These are phyloP conservation scores for Sclerotinia trifoliorum DNA, from an alignment of 2,329 filamentous ascomycete species.

Conservation along the genomic window DNA sequence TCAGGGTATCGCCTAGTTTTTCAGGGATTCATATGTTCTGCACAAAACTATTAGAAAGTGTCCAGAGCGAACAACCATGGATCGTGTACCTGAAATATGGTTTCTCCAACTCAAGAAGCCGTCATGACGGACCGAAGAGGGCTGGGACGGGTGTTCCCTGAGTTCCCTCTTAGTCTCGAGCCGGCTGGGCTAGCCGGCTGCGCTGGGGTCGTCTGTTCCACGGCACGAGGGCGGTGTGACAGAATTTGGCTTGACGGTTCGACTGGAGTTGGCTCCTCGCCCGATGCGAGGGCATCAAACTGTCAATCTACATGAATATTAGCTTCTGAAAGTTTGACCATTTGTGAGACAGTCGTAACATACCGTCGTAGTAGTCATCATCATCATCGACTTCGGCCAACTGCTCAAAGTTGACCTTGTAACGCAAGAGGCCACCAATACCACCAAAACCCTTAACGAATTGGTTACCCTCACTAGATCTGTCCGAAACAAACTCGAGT, in stretches of 20 bases:
- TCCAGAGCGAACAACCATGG: not conserved
- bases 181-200: constrained; percentile 40
- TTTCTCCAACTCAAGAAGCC: constrained; percentile 42
- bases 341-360: constrained; percentile 16
- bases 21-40: constrained; percentile 21
- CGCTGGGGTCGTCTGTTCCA: constrained; percentile 46
- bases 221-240: constrained; percentile 46
- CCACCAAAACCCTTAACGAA: constrained; percentile 99
- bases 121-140: constrained; percentile 68
- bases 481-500: constrained; percentile 95
- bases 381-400: constrained; percentile 87
- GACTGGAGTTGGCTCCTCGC: constrained; percentile 81
- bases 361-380: constrained; percentile 85
- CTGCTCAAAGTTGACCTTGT: constrained; percentile 99
- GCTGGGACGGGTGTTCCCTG: constrained; percentile 55
- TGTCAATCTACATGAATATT: constrained; percentile 67
- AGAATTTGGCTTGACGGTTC: constrained; percentile 44
- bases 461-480: constrained; percentile 97
- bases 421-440: constrained; percentile 93
- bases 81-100: constrained; percentile 21
- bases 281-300: constrained; percentile 78
- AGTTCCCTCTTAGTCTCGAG: constrained; percentile 43
- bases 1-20: constrained; percentile 21
- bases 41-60: constrained; percentile 1
- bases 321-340: constrained; percentile 25